Conservation (phyloP, 441 rosid species). For the Breynia disticha region DNA sequence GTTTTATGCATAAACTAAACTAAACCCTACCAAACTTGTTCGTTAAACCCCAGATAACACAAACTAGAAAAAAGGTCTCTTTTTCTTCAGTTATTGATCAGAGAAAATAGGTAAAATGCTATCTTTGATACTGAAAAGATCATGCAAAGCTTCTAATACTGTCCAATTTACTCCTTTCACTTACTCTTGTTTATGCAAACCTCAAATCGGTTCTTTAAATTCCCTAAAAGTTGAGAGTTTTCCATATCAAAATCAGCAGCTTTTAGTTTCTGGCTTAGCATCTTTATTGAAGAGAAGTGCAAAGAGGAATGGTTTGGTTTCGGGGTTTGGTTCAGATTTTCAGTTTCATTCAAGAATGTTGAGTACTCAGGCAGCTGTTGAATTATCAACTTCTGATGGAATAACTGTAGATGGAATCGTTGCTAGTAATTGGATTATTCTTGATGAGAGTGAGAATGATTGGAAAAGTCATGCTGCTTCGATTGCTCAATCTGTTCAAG, state of each 20-base stretch:
- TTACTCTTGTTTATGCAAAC: not conserved
- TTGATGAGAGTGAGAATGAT: constrained; percentile 71
- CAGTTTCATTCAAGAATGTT: constrained; percentile 14
- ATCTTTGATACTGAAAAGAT: constrained; percentile 29
- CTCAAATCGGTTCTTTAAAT: constrained; percentile 7
- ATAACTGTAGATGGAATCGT: constrained; percentile 66
- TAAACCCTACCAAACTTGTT: no score
- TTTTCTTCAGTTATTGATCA: no score
- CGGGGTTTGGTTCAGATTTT: constrained; percentile 7
- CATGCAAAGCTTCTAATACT: constrained; percentile 5
- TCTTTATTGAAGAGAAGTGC: constrained; percentile 24
- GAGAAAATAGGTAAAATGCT: constrained; percentile 23
- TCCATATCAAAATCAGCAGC: constrained; percentile 9
- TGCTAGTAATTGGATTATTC: constrained; percentile 64
- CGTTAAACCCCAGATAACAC: no score
- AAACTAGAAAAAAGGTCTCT: no score
- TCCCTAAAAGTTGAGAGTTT: constrained; percentile 15
- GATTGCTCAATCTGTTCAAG: constrained; percentile 79
- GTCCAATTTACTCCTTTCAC: not conserved
- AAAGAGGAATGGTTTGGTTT: constrained; percentile 17
- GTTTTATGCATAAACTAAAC: no score
- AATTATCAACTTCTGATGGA: constrained; percentile 62
- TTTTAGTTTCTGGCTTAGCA: constrained; percentile 26
- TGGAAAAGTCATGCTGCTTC: constrained; percentile 97
- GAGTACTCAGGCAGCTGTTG: constrained; percentile 37